Conservation (phyloP, 1,284 basidiomycete genomes). For the Ustilago sp. region DNA sequence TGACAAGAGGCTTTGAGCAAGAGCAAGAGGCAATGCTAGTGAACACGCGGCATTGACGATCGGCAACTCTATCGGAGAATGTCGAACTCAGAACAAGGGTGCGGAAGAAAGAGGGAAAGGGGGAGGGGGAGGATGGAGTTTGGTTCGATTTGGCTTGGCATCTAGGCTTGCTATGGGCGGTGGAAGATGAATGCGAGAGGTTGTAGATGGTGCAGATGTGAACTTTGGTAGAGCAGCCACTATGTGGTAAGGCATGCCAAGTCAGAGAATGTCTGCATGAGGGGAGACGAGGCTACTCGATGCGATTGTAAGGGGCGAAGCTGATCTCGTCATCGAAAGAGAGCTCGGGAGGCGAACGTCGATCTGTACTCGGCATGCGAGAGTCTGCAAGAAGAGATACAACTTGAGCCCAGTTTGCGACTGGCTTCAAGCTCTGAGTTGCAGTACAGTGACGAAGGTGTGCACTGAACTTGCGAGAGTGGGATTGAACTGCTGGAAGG, state of each 20-base stretch:
- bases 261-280: conserved; percentile 1
- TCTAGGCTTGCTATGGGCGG: not conserved
- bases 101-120: not conserved
- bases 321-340: not conserved
- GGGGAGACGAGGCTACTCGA: not conserved
- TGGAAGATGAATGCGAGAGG: not conserved
- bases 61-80: conserved; percentile 10
- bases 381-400: not conserved
- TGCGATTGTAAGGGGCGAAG: conserved; percentile 5
- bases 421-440: not conserved
- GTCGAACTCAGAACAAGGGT: not conserved
- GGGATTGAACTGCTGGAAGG: not conserved
- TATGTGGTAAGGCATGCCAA: not conserved
- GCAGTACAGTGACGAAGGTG: not conserved
- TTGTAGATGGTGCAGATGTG: not conserved
- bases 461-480: not conserved
- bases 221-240: conserved; percentile 40
- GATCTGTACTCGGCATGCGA: conserved; percentile 15
- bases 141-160: conserved; percentile 24
- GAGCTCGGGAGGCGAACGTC: conserved; percentile 13
- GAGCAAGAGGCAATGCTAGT: not conserved
- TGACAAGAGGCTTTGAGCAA: not conserved
- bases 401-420: not conserved
- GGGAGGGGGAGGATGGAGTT: conserved; percentile 8
- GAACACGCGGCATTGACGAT: not conserved